These are phyloP conservation scores for Bruguiera parviflora DNA, from an alignment of 345 rosid species.

Conservation along the genomic window DNA sequence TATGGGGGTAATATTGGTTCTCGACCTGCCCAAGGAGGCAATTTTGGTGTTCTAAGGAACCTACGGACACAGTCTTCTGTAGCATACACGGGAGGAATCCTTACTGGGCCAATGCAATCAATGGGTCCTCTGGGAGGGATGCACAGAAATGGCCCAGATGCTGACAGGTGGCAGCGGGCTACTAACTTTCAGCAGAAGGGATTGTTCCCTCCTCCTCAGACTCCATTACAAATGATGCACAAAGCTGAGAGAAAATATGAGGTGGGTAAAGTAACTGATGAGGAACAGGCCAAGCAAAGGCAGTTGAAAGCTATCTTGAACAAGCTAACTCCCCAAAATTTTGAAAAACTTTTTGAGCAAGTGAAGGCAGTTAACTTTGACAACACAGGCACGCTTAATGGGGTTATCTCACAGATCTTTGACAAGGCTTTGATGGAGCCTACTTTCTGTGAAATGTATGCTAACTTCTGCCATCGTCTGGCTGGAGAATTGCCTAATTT, in stretches of 20 bases:
- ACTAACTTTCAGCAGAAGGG: conserved; percentile 66
- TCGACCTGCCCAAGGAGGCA: conserved; percentile 73
- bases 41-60: conserved; percentile 64
- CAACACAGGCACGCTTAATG: conserved; percentile 63
- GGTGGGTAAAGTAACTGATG: conserved; percentile 74
- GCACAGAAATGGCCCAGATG: conserved; percentile 58
- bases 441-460: conserved; percentile 98
- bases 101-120: conserved; percentile 69
- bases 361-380: conserved; percentile 86
- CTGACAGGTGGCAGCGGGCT: conserved; percentile 88
- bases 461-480: conserved; percentile 66
- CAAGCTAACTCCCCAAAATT: conserved; percentile 96
- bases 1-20: conserved; percentile 49
- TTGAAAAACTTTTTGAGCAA: conserved; percentile 88
- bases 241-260: conserved; percentile 89
- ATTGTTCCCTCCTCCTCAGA: conserved; percentile 77
- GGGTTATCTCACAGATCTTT: conserved; percentile 89
- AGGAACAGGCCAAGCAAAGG: conserved; percentile 82
- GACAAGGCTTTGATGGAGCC: conserved; percentile 99
- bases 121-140: conserved; percentile 60
- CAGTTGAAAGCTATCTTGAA: conserved; percentile 84
- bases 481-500: conserved; percentile 75
- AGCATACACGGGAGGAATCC: conserved; percentile 47
- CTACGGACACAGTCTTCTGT: conserved; percentile 57
- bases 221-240: conserved; percentile 85